These are phyloP conservation scores for Clathrospora elynae DNA, from an alignment of 2,329 filamentous ascomycete genomes.

Conservation along the genomic window DNA sequence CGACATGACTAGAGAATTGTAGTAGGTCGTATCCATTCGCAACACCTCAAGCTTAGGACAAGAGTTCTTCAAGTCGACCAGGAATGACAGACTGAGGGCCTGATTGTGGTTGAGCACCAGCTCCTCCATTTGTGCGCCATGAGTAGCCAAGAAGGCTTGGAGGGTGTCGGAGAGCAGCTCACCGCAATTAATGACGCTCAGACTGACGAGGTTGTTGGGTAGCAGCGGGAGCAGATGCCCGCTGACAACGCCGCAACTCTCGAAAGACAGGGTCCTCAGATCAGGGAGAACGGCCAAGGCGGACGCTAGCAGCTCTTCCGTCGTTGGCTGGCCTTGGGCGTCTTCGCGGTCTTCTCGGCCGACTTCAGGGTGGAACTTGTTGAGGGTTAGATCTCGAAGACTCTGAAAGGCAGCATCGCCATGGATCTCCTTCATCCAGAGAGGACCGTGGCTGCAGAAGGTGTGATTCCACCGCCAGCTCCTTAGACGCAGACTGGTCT, in stretches of 20 bases:
- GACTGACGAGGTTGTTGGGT: slow-evolving; percentile 66
- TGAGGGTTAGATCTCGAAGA: slow-evolving; percentile 43
- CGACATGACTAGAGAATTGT: slow-evolving; percentile 68
- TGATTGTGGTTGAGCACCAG: slow-evolving; percentile 80
- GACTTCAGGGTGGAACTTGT: slow-evolving; percentile 40
- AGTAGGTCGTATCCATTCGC: slow-evolving; percentile 79
- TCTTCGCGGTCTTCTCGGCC: slow-evolving; percentile 22
- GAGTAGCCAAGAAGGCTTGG: slow-evolving; percentile 65
- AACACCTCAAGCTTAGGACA: slow-evolving; percentile 75
- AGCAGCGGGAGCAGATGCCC: slow-evolving; percentile 70
- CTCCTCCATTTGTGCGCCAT: slow-evolving; percentile 69
- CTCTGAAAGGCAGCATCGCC: slow-evolving; percentile 48
- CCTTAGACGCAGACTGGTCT: slow-evolving; percentile 53
- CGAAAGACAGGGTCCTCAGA: slow-evolving; percentile 71
- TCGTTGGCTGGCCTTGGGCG: slow-evolving; percentile 28
- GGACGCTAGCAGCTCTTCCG: slow-evolving; percentile 53
- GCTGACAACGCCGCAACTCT: slow-evolving; percentile 75
- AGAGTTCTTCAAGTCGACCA: slow-evolving; percentile 65
- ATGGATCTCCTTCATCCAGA: slow-evolving; percentile 54
- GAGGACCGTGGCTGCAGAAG: slow-evolving; percentile 46
- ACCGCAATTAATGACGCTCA: slow-evolving; percentile 81
- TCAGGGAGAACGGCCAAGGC: slow-evolving; percentile 64
- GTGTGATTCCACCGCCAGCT: slow-evolving; percentile 63
- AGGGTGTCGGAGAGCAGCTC: slow-evolving; percentile 72
- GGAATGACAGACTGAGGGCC: slow-evolving; percentile 75